Evolutionary conservation across 768 basidiomycete genomes (phyloP).

Genomic region (Bullera alba): DNA sequence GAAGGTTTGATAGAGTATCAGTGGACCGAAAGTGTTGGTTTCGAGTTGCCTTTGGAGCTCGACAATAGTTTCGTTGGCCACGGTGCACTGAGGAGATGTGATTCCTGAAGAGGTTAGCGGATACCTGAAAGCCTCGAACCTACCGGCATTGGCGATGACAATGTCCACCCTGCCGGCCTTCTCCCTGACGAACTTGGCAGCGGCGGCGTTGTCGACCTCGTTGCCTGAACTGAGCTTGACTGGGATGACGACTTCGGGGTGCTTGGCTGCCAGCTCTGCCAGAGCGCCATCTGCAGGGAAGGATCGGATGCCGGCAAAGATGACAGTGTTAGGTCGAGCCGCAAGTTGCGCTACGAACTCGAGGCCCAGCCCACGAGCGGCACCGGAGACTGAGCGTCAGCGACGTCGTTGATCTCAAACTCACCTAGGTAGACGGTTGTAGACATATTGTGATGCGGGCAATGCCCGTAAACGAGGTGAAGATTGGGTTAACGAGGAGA

Average conservation of each 20-base stretch:
- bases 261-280: slow-evolving; percentile 4
- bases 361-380: slow-evolving; percentile 18
- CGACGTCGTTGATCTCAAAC: no score
- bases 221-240: slow-evolving; percentile 14
- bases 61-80: not conserved
- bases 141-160: slow-evolving; percentile 34
- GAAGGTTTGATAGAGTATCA: slow-evolving; percentile 23
- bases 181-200: slow-evolving; percentile 8
- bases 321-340: not conserved
- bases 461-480: not conserved
- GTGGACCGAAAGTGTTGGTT: slow-evolving; percentile 18
- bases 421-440: no score
- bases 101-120: not conserved
- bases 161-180: slow-evolving; percentile 20
- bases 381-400: slow-evolving; percentile 23
- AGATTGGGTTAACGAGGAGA: not conserved
- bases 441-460: no score
- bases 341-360: slow-evolving; percentile 5
- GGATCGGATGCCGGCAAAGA: slow-evolving; percentile 20
- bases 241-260: slow-evolving; percentile 4
- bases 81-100: not conserved
- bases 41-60: not conserved
- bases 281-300: slow-evolving; percentile 6
- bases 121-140: not conserved
- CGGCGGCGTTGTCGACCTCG: slow-evolving; percentile 12